A percentile compares a stretch with the other conserved stretches of the same genome.
Evolutionary conservation across 139 green algal species (phyloP).

Genomic region (Klebsormidium nitens): DNA sequence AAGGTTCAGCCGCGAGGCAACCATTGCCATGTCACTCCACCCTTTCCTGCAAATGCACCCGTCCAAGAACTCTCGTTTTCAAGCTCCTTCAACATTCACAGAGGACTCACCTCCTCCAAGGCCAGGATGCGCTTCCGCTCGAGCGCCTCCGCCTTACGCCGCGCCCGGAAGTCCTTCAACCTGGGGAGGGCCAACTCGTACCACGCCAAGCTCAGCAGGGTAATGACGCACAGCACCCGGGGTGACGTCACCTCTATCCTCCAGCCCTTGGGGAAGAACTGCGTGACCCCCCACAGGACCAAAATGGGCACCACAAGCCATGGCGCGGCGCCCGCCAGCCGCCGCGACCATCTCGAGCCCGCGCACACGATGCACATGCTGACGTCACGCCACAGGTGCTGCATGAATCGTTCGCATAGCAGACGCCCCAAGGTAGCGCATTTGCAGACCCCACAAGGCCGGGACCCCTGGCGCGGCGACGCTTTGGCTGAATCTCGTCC

Average conservation of each 20-base stretch:
- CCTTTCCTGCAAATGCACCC: no score
- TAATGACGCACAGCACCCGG: slow-evolving; percentile 4
- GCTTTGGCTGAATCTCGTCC: no score
- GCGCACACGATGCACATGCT: slow-evolving; percentile 31
- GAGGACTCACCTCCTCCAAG: slow-evolving; percentile 3
- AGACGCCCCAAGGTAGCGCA: no score
- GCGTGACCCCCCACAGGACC: slow-evolving; percentile 9
- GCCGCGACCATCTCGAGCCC: neutral
- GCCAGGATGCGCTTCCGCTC: slow-evolving; percentile 1
- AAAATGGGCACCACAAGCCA: slow-evolving; percentile 15
- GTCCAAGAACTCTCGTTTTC: no score
- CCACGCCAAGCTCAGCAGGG: slow-evolving; percentile 16
- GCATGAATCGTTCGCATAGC: no score
- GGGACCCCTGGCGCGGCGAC: no score
- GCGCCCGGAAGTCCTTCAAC: slow-evolving; percentile 5
- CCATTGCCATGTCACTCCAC: no score
- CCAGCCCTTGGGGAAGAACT: slow-evolving; percentile 11
- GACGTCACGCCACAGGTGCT: no score
- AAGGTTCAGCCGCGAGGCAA: no score
- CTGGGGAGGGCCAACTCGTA: slow-evolving; percentile 17
- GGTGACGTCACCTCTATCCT: slow-evolving; percentile 19
- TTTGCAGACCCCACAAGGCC: no score
- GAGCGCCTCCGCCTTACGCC: neutral
- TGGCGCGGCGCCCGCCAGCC: neutral
- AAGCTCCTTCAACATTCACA: no score